Evolutionary conservation across 805 yeast species (phyloP), one percentile per base, ranked within the genome.

Genomic region (Yueomyces sp.): DNA sequence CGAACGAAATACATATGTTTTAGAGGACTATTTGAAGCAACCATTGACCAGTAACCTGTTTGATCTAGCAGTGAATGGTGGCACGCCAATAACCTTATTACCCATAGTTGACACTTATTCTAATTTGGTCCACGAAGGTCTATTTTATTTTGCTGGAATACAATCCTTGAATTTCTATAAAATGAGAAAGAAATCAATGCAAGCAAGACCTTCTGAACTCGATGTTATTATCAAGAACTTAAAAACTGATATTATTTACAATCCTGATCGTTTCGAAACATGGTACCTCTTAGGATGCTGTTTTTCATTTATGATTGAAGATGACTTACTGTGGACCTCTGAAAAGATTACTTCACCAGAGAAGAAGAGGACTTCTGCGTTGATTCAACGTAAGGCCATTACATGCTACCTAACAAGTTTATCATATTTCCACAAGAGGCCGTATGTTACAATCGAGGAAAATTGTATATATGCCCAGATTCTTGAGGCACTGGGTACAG

Each of bases 281-380:
- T 92, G 99, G 99, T 66, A 77, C 37, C 69, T 85, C 1, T 58
- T 92, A 11, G 95, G 94, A 0, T 86, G 81, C 54, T 79, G 90
- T 0, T 87, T 73, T 51, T 79, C 87, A 0, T 78, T 69, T 45
- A 64, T 84, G 37, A 94, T 82, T 0, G 96, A 90, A 50, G 95
- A 87, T 58, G 95, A 85, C 49, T 62, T 92, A 44, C 77, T 85
- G n/a, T 86, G 95, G 94, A 83, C 90, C 1, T 79, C 95, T 0
- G 96, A 88, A 52, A 83, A 83, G 53, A 62, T 86, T 36, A 79
- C 79, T 42, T 68, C 73, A 0, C 55, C 68, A 0, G 92, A 82
- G 4, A 70, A 78, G 47, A 81, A 81, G 53, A 63, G 63, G 3
- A 58, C 63, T 0, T 81, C 86, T 0, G 85, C 87, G 0, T 61